Conservation (phyloP, 352 stramenopile species). For the Pythium rhizo-oryzae region DNA sequence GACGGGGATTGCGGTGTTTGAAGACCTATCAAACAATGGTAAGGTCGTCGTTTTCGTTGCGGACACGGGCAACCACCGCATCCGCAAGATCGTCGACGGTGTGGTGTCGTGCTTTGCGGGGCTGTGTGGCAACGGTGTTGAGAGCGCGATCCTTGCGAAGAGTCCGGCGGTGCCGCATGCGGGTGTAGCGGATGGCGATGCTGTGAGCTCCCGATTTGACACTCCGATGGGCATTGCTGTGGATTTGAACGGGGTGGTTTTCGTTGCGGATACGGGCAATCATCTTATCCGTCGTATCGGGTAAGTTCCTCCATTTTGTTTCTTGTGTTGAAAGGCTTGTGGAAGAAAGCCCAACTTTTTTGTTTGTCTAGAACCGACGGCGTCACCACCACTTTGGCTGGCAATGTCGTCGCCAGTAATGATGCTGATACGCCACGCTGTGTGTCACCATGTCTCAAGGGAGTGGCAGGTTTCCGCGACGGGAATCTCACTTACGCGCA, state of each 20-base stretch:
- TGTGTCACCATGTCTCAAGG: conserved; percentile 86
- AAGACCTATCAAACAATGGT: conserved; percentile 32
- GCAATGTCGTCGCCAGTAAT: conserved; percentile 52
- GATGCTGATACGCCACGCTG: conserved; percentile 84
- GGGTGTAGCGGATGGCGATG: conserved; percentile 89
- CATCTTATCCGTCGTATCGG: conserved; percentile 90
- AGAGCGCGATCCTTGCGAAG: conserved; percentile 46
- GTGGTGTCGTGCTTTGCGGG: conserved; percentile 89
- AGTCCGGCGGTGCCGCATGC: conserved; percentile 63
- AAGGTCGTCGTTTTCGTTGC: conserved; percentile 65
- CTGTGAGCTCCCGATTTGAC: conserved; percentile 87
- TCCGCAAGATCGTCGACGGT: conserved; percentile 66
- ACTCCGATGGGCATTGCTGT: conserved; percentile 90
- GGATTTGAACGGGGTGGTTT: conserved; percentile 79
- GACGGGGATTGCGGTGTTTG: conserved; percentile 64
- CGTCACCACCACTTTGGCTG: conserved; percentile 67
- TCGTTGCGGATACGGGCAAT: conserved; percentile 97
- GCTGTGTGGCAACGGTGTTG: conserved; percentile 77
- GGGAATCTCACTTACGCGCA: conserved; percentile 83
- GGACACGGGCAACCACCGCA: conserved; percentile 85
- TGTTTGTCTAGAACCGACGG: conserved; percentile 52
- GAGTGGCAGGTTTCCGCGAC: conserved; percentile 89
- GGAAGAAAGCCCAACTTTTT: no score
- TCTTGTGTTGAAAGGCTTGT: no score
- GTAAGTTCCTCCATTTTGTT: conserved; percentile 38